phyloP scores from a whole-genome alignment of 768 basidiomycete genomes.

The Pulveroboletus sp. region DNA sequence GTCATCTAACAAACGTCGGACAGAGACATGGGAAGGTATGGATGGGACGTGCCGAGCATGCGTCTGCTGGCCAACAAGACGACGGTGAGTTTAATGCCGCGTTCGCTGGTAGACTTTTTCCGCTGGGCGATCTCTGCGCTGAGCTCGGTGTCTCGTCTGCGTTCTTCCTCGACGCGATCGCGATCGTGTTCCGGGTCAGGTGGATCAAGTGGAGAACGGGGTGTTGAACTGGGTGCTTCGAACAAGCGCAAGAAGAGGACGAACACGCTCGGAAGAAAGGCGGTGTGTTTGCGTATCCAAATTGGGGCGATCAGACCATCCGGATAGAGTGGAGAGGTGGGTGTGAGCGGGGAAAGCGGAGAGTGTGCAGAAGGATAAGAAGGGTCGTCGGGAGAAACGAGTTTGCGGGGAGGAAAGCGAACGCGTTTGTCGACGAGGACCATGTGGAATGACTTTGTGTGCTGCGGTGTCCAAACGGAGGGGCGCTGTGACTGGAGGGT shows the following conservation, averaged over 20 bases:
- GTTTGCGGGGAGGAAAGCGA: conserved; percentile 86
- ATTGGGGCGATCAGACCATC: conserved; percentile 97
- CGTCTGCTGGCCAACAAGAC: conserved; percentile 87
- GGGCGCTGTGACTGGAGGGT: conserved; percentile 63
- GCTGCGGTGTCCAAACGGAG: conserved; percentile 72
- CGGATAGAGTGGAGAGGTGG: conserved; percentile 85
- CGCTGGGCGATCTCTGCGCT: conserved; percentile 75
- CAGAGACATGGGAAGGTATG: background rate
- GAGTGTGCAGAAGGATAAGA: conserved; percentile 68
- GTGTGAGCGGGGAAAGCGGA: conserved; percentile 89
- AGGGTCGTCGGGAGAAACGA: conserved; percentile 56
- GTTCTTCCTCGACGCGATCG: conserved; percentile 66
- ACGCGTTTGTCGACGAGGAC: conserved; percentile 81
- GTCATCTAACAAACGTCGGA: conserved; percentile 56
- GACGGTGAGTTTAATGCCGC: conserved; percentile 91
- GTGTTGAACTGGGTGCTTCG: conserved; percentile 47
- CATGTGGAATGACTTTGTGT: conserved; percentile 73
- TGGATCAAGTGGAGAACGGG: conserved; percentile 53
- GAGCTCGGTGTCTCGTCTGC: conserved; percentile 69
- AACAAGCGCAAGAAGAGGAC: conserved; percentile 86
- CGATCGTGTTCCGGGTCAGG: conserved; percentile 53
- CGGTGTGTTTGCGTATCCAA: conserved; percentile 95
- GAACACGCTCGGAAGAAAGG: conserved; percentile 89
- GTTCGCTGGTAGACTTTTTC: conserved; percentile 77
- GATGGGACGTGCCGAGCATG: conserved; percentile 66